Percentiles rank a stretch among this genome's conserved stretches.
Evolutionary conservation across 139 green algal genomes (phyloP).

Genomic region (Astrephomene gubernaculifera): DNA sequence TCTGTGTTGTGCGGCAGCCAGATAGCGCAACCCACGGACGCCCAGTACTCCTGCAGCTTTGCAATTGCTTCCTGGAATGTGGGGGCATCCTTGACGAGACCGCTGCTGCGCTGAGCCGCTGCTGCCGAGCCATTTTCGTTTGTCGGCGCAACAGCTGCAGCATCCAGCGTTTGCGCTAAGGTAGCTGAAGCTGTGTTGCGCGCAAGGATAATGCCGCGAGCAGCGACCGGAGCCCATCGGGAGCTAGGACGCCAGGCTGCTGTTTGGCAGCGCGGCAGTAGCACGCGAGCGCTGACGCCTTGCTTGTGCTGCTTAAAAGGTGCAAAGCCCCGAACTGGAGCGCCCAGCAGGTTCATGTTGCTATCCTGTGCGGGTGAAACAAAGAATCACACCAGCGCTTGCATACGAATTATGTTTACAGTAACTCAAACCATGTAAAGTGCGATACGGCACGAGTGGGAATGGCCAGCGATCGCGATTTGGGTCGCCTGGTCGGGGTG

Average conservation of each 20-base stretch:
- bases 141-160: neutral
- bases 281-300: neutral
- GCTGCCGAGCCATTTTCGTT: neutral
- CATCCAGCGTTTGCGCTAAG: neutral
- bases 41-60: conserved; percentile 94
- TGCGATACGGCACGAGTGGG: too few species aligned
- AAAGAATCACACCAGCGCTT: too few species aligned
- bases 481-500: neutral
- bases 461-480: neutral
- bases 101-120: neutral
- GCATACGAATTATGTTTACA: too few species aligned
- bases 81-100: conserved; percentile 55
- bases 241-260: neutral
- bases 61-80: conserved; percentile 96
- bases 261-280: neutral
- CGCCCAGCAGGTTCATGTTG: conserved; percentile 18
- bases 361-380: too few species aligned
- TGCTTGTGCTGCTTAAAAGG: conserved; percentile 32
- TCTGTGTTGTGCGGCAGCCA: conserved; percentile 98
- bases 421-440: too few species aligned
- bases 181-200: neutral
- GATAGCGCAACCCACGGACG: conserved; percentile 84
- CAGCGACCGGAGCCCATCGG: neutral
- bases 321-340: conserved; percentile 11
- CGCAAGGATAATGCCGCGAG: neutral